Conservation (phyloP, 352 stramenopile genomes). For the Phytophthora uliginosa region DNA sequence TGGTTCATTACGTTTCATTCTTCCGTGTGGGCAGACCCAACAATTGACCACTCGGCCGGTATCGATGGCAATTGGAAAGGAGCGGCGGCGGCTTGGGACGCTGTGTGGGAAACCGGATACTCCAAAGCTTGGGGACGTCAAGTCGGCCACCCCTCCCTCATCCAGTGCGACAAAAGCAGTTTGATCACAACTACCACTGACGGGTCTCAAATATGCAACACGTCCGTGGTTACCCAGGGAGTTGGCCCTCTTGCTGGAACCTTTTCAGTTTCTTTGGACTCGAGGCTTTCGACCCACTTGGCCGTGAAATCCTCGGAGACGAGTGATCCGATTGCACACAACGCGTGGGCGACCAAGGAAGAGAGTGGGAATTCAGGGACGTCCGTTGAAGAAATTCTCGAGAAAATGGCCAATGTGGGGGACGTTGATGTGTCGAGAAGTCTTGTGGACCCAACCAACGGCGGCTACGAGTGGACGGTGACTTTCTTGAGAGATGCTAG, state of each 20-base stretch:
- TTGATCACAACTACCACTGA: constrained; percentile 73
- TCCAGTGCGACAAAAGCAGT: constrained; percentile 72
- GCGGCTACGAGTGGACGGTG: constrained; percentile 96
- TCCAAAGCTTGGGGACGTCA: constrained; percentile 98
- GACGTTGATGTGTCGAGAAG: constrained; percentile 94
- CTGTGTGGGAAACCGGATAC: constrained; percentile 95
- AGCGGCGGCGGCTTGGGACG: constrained; percentile 68
- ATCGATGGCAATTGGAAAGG: constrained; percentile 96
- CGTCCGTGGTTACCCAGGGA: constrained; percentile 37
- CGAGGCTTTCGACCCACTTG: constrained; percentile 72
- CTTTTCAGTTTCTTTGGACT: constrained; percentile 94
- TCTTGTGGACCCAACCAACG: constrained; percentile 87
- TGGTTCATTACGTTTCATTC: constrained; percentile 96
- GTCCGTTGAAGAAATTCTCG: constrained; percentile 97
- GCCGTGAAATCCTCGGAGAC: constrained; percentile 64
- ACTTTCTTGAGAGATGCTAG: constrained; percentile 94
- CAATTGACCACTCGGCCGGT: constrained; percentile 81
- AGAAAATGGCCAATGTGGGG: constrained; percentile 95
- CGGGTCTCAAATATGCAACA: constrained; percentile 57
- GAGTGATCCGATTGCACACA: constrained; percentile 92
- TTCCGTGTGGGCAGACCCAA: constrained; percentile 94
- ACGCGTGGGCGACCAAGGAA: constrained; percentile 90
- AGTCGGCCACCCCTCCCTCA: constrained; percentile 87
- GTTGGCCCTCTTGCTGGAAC: constrained; percentile 91
- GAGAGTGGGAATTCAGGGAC: constrained; percentile 93